Evolutionary conservation across 2,329 filamentous ascomycete species (phyloP), one percentile per base, ranked within the genome.

Genomic region (Phoma herbarum): DNA sequence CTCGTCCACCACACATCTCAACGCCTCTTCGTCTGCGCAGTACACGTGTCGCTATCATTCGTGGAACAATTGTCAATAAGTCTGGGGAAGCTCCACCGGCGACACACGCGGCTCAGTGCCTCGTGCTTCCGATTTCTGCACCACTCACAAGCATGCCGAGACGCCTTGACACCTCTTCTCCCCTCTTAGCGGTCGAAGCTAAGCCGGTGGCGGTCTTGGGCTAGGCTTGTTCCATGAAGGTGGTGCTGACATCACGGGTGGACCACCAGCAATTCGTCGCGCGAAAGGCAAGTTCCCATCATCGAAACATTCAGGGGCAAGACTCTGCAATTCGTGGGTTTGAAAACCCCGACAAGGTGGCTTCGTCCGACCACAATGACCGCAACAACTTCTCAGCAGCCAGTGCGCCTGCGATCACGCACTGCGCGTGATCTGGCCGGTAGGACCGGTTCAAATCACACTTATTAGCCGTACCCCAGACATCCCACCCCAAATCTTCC

Each of bases 91-190:
- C 9, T 22, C n/a, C 35, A n/a, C 9, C 37, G 1, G 28, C 49
- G 22, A 43, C 45, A 14, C 18, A 41, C 44, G 45, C 53, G 52
- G 49, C 43, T 47, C 18, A 46, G 14, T 14, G 26, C n/a, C 58
- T 28, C 31, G 33, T 35, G 28, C 2, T 41, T 33, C 33, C n/a
- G 16, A 18, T 53, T 54, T 61, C 39, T 54, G 50, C 59, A 61
- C 54, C 59, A 61, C 46, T 58, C 42, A 57, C 54, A 57, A 50
- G 49, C 46, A 54, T 42, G 54, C 59, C 50, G 50, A 61, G 59
- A 54, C 45, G 45, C 29, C 59, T 61, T 61, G 54, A 47, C 59
- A 47, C 41, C 31, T 52, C 59, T 61, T 61, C 41, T 54, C 22
- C 8, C 6, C 35, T 28, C 59, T 54, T 51, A 61, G 59, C 59